Percentiles rank a stretch among this genome's conserved stretches.
phyloP scores from a whole-genome alignment of 495 filamentous ascomycete genomes.

The Sordaria brevicollis region DNA sequence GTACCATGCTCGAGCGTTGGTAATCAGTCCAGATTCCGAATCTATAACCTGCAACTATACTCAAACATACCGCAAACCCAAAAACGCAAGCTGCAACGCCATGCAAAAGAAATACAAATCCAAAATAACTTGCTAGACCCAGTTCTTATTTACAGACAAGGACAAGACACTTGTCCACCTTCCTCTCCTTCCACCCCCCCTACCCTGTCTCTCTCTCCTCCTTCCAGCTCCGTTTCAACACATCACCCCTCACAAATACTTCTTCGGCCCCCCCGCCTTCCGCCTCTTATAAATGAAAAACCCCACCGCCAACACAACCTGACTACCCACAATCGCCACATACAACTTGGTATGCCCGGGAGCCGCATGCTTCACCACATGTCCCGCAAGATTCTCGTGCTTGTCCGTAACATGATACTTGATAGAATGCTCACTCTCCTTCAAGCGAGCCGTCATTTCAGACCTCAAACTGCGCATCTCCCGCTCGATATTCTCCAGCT shows the following conservation, averaged over 20 bases:
- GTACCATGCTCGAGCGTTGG: not conserved
- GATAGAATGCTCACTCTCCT: constrained; percentile 65
- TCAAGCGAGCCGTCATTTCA: constrained; percentile 36
- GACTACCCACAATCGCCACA: constrained; percentile 63
- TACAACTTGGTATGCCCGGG: constrained; percentile 66
- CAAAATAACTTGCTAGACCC: not conserved
- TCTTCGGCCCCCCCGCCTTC: constrained; percentile 68
- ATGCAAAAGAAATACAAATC: not conserved
- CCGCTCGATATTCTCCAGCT: constrained; percentile 52
- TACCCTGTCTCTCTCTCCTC: not conserved
- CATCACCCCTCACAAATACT: constrained; percentile 55
- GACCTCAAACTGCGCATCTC: constrained; percentile 49
- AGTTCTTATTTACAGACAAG: constrained; percentile 6
- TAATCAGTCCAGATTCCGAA: not conserved
- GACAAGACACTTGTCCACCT: not conserved
- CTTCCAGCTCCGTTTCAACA: not conserved
- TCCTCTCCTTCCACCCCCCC: not conserved
- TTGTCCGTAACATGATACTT: constrained; percentile 63
- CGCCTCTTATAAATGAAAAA: constrained; percentile 79
- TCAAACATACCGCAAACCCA: not conserved
- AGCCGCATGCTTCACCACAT: constrained; percentile 40
- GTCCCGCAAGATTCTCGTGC: constrained; percentile 55
- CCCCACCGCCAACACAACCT: constrained; percentile 54
- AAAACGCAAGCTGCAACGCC: not conserved
- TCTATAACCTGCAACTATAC: not conserved